Base-by-base conservation (phyloP, 2,329 filamentous ascomycete species). In the Aspergillus sp. region DNA sequence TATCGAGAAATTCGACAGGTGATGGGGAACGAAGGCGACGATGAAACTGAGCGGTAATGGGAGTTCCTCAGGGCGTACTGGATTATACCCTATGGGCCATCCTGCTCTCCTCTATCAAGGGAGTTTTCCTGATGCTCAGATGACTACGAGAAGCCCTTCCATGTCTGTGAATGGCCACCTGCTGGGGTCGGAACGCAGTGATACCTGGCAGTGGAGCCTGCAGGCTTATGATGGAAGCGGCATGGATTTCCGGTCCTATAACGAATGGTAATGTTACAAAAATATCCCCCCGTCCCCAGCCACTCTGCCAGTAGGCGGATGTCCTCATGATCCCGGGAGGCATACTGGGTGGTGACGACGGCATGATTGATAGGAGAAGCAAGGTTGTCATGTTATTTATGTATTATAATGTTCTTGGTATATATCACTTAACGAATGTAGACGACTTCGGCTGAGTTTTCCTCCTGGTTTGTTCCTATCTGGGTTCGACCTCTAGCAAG, bases 191-290 rank as follows among this genome's bases (percentile, higher is more conserved):
- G 25, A 10, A 29, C 25, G 25, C 5, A 29, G 25, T 29, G 25
- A 29, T 6, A 29, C 25, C 25, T 29, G 25, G 25, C 25, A 29
- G 11, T 29, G 9, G 7, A 10, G 25, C 25, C 25, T 29, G 25
- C 25, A 29, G 25, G 47, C n/a, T 48, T 56, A 54, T 42, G 54
- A 56, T 45, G 34, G 25, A 38, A 56, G 43, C 38, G 41, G 17
- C 38, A 47, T 40, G 36, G 20, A 41, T 43, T 45, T 11, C 38
- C 29, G 47, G 20, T 45, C 44, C 43, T 55, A 23, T 53, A 49
- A 50, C 50, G 34, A 29, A 50, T 46, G 45, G 47, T 52, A 42
- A 42, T 50, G 44, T 46, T 25, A 49, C 17, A 38, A 50, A 38
- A 38, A 17, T 29, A 29, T 29, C 25, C 25, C 25, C 25, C 25